These are phyloP conservation scores for Boletellus sp. DNA, from an alignment of 1,284 basidiomycete genomes.

Conservation along the genomic window DNA sequence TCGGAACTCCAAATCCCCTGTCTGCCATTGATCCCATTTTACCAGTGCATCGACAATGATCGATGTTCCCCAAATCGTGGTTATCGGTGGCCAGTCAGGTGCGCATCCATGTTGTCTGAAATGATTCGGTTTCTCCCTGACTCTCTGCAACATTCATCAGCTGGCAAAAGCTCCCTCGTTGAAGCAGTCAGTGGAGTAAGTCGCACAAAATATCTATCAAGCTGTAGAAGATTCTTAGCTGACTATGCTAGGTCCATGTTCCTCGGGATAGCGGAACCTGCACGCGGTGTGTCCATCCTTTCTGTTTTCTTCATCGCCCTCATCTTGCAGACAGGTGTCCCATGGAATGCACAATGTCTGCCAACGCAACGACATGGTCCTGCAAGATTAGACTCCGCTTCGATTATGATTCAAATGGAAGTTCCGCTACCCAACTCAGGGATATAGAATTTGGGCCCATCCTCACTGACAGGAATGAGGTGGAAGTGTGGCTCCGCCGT, in stretches of 20 bases:
- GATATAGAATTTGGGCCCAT: constrained; percentile 35
- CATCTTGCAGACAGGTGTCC: constrained; percentile 43
- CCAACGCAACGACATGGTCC: constrained; percentile 40
- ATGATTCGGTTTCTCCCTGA: neutral
- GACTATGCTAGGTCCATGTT: constrained; percentile 46
- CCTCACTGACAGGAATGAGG: constrained; percentile 38
- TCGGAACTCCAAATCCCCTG: neutral
- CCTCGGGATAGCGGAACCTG: constrained; percentile 59
- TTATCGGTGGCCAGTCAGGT: constrained; percentile 63
- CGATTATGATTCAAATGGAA: constrained; percentile 35
- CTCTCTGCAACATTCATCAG: constrained; percentile 26
- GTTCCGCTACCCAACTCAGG: constrained; percentile 10
- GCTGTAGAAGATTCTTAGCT: neutral
- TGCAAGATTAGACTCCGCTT: constrained; percentile 49
- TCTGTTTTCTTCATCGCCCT: neutral
- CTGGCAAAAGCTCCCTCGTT: constrained; percentile 59
- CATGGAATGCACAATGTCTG: constrained; percentile 52
- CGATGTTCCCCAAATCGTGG: constrained; percentile 50
- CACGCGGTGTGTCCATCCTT: constrained; percentile 41
- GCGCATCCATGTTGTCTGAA: constrained; percentile 14
- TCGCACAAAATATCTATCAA: neutral
- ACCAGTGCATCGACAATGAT: constrained; percentile 41
- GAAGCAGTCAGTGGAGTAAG: constrained; percentile 56
- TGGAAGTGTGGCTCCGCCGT: constrained; percentile 53
- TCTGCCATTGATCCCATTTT: neutral